Evolutionary conservation across 2,329 filamentous ascomycete species (phyloP), one percentile per base, ranked within the genome.

Genomic region (Talaromyces sp.): DNA sequence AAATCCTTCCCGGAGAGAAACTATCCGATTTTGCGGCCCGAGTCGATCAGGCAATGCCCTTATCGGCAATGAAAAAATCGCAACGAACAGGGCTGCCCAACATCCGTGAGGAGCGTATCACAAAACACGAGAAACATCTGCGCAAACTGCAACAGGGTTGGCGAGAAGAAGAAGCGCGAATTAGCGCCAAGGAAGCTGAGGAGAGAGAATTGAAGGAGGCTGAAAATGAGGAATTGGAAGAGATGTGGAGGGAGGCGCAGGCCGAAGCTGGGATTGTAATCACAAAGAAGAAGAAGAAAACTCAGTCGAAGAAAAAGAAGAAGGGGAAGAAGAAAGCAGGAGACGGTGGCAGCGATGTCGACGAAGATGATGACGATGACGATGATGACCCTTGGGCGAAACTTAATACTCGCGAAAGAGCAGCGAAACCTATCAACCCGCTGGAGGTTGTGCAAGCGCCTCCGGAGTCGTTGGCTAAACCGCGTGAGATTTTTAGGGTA

Each of bases 101-200:
- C 61, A 57, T 69, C 17, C 65, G 72, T 65, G 61, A 90, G 69
- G 81, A 86, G 17, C 81, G 84, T 62, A 81, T 84, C 53, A 97
- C 92, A 5, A 88, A 87, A 71, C 94, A 92, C 67, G 92, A 97
- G 76, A 88, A 85, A 70, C 87, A 88, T 63, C 87, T 97, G 60
- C 79, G 81, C 53, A 79, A 79, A 52, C 73, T 86, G 69, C 83
- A 86, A 63, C 72, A 73, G 8, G 77, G 81, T 21, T 86, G 84
- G 84, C 78, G 81, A 33, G 75, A 80, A 61, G 78, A 80, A 48
- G 81, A 84, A 33, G 75, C 69, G 19, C 70, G 73, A 57, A 74
- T 80, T 79, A 85, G 86, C 65, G 89, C 89, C 67, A 81, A 90
- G 63, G 90, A 92, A 70, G 86, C 88, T 45, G 89, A 93, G 64